These are phyloP conservation scores for Symbiodinium natans DNA, from an alignment of 73 alveolate genomes.

Conservation along the genomic window DNA sequence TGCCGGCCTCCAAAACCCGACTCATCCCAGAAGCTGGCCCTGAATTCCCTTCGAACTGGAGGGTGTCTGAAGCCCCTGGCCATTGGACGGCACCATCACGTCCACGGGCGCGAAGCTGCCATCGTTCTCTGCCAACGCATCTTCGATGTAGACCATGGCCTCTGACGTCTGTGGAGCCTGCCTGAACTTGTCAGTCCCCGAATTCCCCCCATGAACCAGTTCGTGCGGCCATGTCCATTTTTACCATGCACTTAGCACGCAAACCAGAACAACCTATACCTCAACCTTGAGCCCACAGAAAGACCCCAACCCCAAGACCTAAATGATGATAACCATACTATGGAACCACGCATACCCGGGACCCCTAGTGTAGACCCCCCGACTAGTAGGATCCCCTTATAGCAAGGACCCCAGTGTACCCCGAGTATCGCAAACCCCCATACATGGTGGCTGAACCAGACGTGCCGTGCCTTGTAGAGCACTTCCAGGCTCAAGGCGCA, in stretches of 20 bases:
- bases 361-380: not conserved
- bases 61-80: not conserved
- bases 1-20: no score
- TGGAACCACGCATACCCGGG: not conserved
- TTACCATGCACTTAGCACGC: no score
- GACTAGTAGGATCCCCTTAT: no score
- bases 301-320: not conserved
- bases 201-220: no score
- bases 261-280: no score
- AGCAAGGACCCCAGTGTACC: no score
- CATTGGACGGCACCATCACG: constrained; percentile 76
- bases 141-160: constrained; percentile 86
- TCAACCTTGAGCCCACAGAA: not conserved
- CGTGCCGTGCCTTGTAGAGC: constrained; percentile 49
- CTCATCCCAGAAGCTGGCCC: no score
- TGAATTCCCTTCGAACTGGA: no score
- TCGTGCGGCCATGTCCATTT: no score
- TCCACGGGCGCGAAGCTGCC: constrained; percentile 41
- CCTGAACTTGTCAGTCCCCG: not conserved
- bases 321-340: no score
- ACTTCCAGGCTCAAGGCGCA: constrained; percentile 32
- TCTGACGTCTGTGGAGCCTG: not conserved
- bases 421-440: no score
- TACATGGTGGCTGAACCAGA: no score
- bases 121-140: constrained; percentile 50